A percentile compares a stretch with the other conserved stretches of the same genome.
Evolutionary conservation across 2,329 filamentous ascomycete species (phyloP).

Genomic region (Ophiosphaerella narmari): DNA sequence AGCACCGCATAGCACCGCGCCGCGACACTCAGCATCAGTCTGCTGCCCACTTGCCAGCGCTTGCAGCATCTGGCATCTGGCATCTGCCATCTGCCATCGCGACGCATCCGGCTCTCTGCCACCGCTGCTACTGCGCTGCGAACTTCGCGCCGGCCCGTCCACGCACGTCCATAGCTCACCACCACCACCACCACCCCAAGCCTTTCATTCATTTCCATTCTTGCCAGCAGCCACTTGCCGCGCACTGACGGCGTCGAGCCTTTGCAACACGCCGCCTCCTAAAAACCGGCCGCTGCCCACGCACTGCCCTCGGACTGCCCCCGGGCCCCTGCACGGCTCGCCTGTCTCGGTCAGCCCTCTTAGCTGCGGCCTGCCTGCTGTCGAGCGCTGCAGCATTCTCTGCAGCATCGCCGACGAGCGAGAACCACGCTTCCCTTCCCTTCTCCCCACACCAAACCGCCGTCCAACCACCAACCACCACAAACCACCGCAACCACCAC

Average conservation of each 20-base stretch:
- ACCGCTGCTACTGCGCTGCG: constrained; percentile 21
- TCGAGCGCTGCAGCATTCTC: constrained; percentile 43
- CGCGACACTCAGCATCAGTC: no score
- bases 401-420: constrained; percentile 46
- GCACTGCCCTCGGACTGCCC: constrained; percentile 37
- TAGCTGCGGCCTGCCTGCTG: constrained; percentile 48
- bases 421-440: constrained; percentile 18
- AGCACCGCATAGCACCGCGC: no score
- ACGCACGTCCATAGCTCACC: constrained; percentile 29
- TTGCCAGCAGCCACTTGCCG: constrained; percentile 28
- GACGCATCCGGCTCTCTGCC: no score
- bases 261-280: constrained; percentile 31
- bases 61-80: no score
- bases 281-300: constrained; percentile 28
- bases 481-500: no score
- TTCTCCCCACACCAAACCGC: constrained; percentile 26
- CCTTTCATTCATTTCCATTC: background rate
- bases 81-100: no score
- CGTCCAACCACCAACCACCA: no score
- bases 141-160: constrained; percentile 44
- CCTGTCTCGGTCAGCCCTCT: constrained; percentile 47
- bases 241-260: constrained; percentile 31
- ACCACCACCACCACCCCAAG: no score
- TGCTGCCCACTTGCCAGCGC: constrained; percentile 14
- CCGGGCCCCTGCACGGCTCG: constrained; percentile 43